Evolutionary conservation across 2,329 filamentous ascomycete genomes (phyloP).

Genomic region (Peltaster fructicola): DNA sequence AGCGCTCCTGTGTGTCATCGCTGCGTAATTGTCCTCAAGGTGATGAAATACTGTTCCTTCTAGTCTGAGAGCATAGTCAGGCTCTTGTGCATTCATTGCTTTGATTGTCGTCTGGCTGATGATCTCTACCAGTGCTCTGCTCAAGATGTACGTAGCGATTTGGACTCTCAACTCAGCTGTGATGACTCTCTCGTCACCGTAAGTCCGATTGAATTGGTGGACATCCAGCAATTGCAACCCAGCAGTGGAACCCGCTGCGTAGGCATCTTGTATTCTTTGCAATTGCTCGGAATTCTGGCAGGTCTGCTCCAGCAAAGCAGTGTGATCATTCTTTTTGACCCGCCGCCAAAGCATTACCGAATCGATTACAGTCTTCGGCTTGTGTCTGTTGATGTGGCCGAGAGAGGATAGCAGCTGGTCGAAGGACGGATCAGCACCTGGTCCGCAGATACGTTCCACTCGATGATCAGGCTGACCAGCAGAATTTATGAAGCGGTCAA

Average conservation of each 20-base stretch:
- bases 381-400: constrained; percentile 84
- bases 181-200: no score
- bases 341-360: constrained; percentile 98
- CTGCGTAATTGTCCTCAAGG: not conserved
- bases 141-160: constrained; percentile 90
- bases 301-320: constrained; percentile 39
- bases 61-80: constrained; percentile 1
- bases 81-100: constrained; percentile 36
- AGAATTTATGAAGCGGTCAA: constrained; percentile 70
- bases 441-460: constrained; percentile 80
- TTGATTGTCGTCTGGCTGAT: constrained; percentile 74
- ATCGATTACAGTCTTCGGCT: constrained; percentile 88
- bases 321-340: constrained; percentile 84
- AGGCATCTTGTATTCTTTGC: no score
- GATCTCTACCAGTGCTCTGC: constrained; percentile 82
- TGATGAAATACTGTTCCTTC: not conserved
- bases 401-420: constrained; percentile 88
- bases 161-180: constrained; percentile 63
- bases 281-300: no score
- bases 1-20: constrained; percentile 2
- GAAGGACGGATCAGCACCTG: constrained; percentile 71
- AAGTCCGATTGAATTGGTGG: constrained; percentile 15
- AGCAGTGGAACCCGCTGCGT: constrained; percentile 8
- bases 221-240: constrained; percentile 10
- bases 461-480: constrained; percentile 65